Evolutionary conservation across 169 alveolate genomes (phyloP).

Genomic region (Babesia microti): DNA sequence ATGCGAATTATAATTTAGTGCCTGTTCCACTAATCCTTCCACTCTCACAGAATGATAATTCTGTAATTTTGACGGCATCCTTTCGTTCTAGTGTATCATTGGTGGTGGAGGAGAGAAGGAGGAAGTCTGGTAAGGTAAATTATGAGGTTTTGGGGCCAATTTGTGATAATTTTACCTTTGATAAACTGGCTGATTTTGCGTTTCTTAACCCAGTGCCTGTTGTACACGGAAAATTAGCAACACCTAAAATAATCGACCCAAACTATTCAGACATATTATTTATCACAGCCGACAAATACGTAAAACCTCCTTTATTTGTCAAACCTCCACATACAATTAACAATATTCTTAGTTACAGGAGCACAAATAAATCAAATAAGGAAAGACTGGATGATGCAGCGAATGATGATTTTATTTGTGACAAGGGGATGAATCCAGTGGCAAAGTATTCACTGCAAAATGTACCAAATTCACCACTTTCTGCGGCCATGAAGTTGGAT

Average conservation of each 20-base stretch:
- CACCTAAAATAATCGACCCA: not conserved
- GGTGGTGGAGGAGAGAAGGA: slow-evolving; percentile 12
- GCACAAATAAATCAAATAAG: no score
- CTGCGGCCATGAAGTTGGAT: not conserved
- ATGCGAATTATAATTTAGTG: no score
- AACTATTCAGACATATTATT: not conserved
- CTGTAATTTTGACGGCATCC: no score
- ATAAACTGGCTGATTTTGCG: slow-evolving; percentile 36
- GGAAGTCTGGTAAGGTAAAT: slow-evolving; percentile 28
- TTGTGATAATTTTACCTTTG: slow-evolving; percentile 13
- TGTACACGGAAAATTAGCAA: slow-evolving; percentile 13
- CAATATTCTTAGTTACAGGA: slow-evolving; percentile 12
- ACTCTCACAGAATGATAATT: no score
- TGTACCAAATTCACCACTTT: slow-evolving; percentile 27
- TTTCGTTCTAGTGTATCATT: no score
- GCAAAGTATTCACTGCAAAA: slow-evolving; percentile 31
- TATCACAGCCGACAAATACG: not conserved
- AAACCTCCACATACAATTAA: slow-evolving; percentile 18
- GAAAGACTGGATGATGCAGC: slow-evolving; percentile 1
- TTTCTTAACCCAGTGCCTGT: slow-evolving; percentile 16
- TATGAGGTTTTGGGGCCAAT: slow-evolving; percentile 28
- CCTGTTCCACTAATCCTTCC: no score
- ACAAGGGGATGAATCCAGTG: slow-evolving; percentile 14
- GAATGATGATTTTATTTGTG: slow-evolving; percentile 3
- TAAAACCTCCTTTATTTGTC: slow-evolving; percentile 37